A percentile compares a stretch with the other conserved stretches of the same genome.
These are phyloP conservation scores for Reticulascus tulasneorum DNA, from an alignment of 2,329 filamentous ascomycete genomes.

Conservation along the genomic window DNA sequence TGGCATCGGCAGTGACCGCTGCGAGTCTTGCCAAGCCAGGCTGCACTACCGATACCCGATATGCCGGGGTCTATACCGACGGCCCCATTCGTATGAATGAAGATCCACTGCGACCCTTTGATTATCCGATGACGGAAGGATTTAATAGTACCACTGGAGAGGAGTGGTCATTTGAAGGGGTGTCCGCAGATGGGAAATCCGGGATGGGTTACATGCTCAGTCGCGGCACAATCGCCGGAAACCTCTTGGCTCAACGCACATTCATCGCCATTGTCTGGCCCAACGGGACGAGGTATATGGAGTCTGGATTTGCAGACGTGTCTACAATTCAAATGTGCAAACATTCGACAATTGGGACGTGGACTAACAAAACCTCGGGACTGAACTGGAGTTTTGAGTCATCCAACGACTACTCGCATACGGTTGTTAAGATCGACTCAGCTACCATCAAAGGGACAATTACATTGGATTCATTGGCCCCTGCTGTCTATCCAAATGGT, in stretches of 20 bases:
- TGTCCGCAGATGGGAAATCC: background rate
- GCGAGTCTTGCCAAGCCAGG: too few species aligned
- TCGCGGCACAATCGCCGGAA: slow-evolving; percentile 2
- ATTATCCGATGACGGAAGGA: slow-evolving; percentile 11
- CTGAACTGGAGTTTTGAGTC: slow-evolving; percentile 4
- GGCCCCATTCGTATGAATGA: slow-evolving; percentile 56
- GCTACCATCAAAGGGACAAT: slow-evolving; percentile 14
- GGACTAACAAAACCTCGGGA: background rate
- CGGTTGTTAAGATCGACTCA: slow-evolving; percentile 14
- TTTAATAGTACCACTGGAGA: slow-evolving; percentile 3
- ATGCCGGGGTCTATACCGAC: too few species aligned
- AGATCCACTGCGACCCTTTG: slow-evolving; percentile 7
- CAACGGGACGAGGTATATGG: slow-evolving; percentile 2
- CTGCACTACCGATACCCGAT: too few species aligned
- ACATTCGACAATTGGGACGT: background rate
- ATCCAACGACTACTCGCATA: slow-evolving; percentile 11
- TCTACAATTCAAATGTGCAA: background rate
- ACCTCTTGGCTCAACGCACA: slow-evolving; percentile 1
- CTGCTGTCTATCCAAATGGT: slow-evolving; percentile 14
- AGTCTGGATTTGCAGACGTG: background rate
- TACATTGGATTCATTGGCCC: slow-evolving; percentile 10
- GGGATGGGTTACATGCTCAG: background rate
- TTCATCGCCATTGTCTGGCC: slow-evolving; percentile 1
- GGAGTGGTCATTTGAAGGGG: slow-evolving; percentile 1
- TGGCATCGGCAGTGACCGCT: too few species aligned